These are phyloP conservation scores for Microbotryomycetes sp. DNA, from an alignment of 1,284 basidiomycete species.

Conservation along the genomic window DNA sequence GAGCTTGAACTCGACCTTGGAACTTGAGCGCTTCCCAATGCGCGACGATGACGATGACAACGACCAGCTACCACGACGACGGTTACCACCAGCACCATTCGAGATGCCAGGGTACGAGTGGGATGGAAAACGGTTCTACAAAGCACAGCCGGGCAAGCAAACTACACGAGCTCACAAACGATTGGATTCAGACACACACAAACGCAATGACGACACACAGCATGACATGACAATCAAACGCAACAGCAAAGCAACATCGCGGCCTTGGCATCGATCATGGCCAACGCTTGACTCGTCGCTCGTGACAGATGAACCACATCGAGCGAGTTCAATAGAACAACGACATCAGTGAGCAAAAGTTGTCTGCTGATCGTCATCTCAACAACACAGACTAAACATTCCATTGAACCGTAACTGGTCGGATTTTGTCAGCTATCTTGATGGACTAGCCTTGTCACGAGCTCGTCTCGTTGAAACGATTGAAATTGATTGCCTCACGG, in stretches of 20 bases:
- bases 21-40: background rate
- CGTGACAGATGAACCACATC: background rate
- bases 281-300: too few species aligned
- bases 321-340: background rate
- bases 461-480: background rate
- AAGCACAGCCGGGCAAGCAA: conserved; percentile 6
- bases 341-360: conserved; percentile 13
- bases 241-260: background rate
- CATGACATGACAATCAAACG: background rate
- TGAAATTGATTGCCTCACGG: conserved; percentile 23
- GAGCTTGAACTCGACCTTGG: background rate
- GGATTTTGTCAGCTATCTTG: background rate
- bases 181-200: background rate
- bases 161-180: background rate
- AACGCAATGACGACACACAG: background rate
- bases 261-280: background rate
- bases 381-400: too few species aligned
- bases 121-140: conserved; percentile 27
- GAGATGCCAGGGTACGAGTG: conserved; percentile 24
- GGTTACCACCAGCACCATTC: conserved; percentile 7
- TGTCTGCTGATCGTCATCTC: background rate
- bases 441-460: too few species aligned
- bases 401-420: conserved; percentile 3
- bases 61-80: background rate
- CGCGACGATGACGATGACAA: background rate